Evolutionary conservation across 345 rosid genomes (phyloP), one percentile per base, ranked within the genome.

Genomic region (Laguncularia racemosa): DNA sequence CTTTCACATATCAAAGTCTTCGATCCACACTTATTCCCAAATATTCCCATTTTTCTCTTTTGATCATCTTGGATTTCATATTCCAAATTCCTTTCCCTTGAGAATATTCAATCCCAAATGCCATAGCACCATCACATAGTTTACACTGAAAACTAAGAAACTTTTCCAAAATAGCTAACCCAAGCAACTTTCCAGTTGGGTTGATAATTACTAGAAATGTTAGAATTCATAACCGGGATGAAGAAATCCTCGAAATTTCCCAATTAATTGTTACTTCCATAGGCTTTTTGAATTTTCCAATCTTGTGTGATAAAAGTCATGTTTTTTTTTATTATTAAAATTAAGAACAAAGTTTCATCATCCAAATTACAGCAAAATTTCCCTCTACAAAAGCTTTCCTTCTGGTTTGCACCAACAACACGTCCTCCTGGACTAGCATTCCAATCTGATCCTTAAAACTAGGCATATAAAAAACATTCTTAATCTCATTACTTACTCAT

Each of bases 331-430:
- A 48, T 65, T 61, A 61, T 6, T 45, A 64, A 19, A 62, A 73
- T 64, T 52, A 33, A 33, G 40, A 33, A 33, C 40, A 33, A 33
- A 33, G 40, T 33, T 9, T 33, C 11, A 33, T 33, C 40, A 2
- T 33, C 40, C 11, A 33, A 33, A 33, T 33, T 33, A 33, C 69
- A 65, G 8, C 82, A 59, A 59, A 78, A 70, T 58, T 76, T 78
- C 67, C 70, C 76, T 50, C 77, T 71, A 16, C 78, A 71, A 53
- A 71, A 67, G 69, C 78, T 78, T 19, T 83, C 88, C 19, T 77
- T 77, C 68, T 76, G 84, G 85, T 84, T 79, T 46, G 82, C 79
- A 16, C 84, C 79, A 16, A 69, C 84, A 12, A 77, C 76, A 52
- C 82, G 79, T 21, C 85, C 82, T 1, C 81, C 84, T 0, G 78